Base-by-base conservation (phyloP, 768 basidiomycete genomes). In the Candolleomyces efflorescens region DNA sequence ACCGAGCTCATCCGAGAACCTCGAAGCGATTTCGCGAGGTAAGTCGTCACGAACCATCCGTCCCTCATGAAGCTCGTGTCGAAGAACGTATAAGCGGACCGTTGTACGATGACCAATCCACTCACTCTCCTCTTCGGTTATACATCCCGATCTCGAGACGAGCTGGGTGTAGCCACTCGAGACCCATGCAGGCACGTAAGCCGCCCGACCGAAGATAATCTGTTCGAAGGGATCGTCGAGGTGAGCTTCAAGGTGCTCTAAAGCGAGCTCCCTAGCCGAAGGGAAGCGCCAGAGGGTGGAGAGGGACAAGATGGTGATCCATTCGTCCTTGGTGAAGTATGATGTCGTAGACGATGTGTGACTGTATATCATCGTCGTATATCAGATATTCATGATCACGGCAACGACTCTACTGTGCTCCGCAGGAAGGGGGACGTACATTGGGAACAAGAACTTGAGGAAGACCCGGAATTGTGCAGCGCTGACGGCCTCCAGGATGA, bases 201-300 rank as follows among this genome's bases (percentile, higher is more conserved):
- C 78, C 17, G 73, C 64, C 55, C 82, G 80, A 56, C 89, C 89
- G 0, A 83, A 69, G 0, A 73, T 69, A 43, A 90, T 80, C 0
- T 64, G 60, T 17, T 64, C 13, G 1, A 66, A 58, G 0, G 60
- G 50, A 3, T 52, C 54, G 18, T 39, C 20, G 1, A 52, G 37
- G 5, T 37, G 17, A 5, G 7, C 15, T 11, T 39, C 41, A 1
- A 61, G 13, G 38, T 59, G 24, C 11, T 45, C 49, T 23, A 53
- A 51, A 9, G 60, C 57, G 12, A 61, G 54, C 18, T 58, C 50
- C 20, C 51, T 54, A 22, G 57, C 32, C 0, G 55, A 22, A 20
- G 23, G 53, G 27, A 61, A 61, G 7, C 55, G 26, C 60, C 60
- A 61, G 22, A 46, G 26, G 4, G 32, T 41, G 15, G 56, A 43